These are phyloP conservation scores for Gautieria morchelliformis DNA, from an alignment of 768 basidiomycete species.

Conservation along the genomic window DNA sequence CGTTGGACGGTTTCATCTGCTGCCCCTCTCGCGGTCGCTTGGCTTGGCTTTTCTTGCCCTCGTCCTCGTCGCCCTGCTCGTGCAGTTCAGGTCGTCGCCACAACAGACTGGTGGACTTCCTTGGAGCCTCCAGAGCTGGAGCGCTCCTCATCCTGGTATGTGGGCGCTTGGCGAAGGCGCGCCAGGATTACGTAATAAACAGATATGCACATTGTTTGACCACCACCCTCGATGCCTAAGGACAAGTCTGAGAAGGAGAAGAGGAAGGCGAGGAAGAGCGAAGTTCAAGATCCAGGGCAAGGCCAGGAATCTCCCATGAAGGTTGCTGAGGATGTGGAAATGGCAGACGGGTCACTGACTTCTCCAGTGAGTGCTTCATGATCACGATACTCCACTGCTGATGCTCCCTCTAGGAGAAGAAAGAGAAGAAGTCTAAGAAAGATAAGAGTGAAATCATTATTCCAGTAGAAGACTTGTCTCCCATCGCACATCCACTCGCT, in stretches of 20 bases:
- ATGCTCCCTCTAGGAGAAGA: conserved; percentile 17
- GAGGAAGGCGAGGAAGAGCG: conserved; percentile 42
- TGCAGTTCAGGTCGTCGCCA: too few species aligned
- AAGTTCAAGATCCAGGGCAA: conserved; percentile 19
- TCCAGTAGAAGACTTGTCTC: conserved; percentile 74
- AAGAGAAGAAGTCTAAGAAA: conserved; percentile 51
- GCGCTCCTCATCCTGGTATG: too few species aligned
- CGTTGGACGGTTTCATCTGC: too few species aligned
- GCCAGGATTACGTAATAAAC: background rate
- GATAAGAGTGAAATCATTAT: conserved; percentile 59
- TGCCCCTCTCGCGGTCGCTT: too few species aligned
- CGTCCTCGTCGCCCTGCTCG: too few species aligned
- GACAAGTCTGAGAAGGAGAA: conserved; percentile 72
- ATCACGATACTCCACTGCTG: conserved; percentile 5
- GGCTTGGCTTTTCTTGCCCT: too few species aligned
- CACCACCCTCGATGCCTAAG: conserved; percentile 40
- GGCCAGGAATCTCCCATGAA: conserved; percentile 18
- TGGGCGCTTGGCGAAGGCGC: too few species aligned
- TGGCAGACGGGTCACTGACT: conserved; percentile 22
- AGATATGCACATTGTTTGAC: background rate
- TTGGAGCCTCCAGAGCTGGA: too few species aligned
- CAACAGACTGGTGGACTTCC: too few species aligned
- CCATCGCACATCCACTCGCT: conserved; percentile 90
- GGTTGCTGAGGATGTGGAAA: conserved; percentile 28
- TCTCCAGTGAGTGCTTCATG: background rate